Evolutionary conservation across 768 basidiomycete species (phyloP).

Genomic region (Artomyces pyxidatus): DNA sequence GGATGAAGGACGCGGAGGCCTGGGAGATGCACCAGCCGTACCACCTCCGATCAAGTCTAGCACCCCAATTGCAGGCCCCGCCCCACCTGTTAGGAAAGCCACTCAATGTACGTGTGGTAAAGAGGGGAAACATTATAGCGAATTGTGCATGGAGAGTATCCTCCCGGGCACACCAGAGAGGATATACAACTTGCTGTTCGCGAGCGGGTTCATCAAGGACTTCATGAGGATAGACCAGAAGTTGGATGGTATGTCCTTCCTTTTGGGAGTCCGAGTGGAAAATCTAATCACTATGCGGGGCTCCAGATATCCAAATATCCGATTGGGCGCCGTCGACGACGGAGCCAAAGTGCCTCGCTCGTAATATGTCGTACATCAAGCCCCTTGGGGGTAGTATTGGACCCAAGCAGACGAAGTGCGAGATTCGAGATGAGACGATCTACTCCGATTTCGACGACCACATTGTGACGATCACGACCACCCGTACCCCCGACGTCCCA

Average conservation of each 20-base stretch:
- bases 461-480: slow-evolving; percentile 79
- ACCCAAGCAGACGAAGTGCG: slow-evolving; percentile 93
- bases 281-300: too few relatives aligned
- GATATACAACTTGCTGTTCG: slow-evolving; percentile 93
- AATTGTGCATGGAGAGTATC: slow-evolving; percentile 67
- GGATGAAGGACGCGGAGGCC: slow-evolving; percentile 1
- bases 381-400: slow-evolving; percentile 83
- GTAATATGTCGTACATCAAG: slow-evolving; percentile 96
- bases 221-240: slow-evolving; percentile 90
- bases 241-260: slow-evolving; percentile 56
- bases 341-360: slow-evolving; percentile 60
- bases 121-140: slow-evolving; percentile 59
- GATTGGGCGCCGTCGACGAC: slow-evolving; percentile 77
- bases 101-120: slow-evolving; percentile 71
- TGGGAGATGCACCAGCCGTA: slow-evolving; percentile 3
- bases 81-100: slow-evolving; percentile 34
- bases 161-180: slow-evolving; percentile 91
- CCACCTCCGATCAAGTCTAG: slow-evolving; percentile 1
- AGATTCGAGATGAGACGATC: slow-evolving; percentile 80
- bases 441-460: slow-evolving; percentile 80
- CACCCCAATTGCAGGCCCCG: slow-evolving; percentile 5
- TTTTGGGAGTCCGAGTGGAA: too few relatives aligned
- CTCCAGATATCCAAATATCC: slow-evolving; percentile 84
- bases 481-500: slow-evolving; percentile 90
- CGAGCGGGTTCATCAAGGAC: slow-evolving; percentile 91